These are phyloP conservation scores for Fomitopsis betulina DNA, from an alignment of 1,284 basidiomycete species.

Conservation along the genomic window DNA sequence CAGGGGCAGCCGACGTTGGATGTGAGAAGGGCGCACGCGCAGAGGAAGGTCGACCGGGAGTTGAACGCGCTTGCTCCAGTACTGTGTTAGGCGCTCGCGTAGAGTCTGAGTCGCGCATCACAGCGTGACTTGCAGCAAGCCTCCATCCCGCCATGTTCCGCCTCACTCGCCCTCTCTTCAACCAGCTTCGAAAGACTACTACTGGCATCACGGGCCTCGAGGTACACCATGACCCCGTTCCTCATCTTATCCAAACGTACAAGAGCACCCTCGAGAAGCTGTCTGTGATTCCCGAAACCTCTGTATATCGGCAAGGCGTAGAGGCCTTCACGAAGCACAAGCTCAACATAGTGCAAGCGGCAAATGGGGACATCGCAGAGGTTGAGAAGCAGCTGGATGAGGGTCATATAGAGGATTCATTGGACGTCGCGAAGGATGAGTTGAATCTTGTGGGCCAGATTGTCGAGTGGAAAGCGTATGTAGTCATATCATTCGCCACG, in stretches of 20 bases:
- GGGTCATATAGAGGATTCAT: conserved; percentile 80
- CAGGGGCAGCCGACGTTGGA: neutral
- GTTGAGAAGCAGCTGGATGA: conserved; percentile 74
- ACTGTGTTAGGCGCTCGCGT: neutral
- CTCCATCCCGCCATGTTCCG: conserved; percentile 61
- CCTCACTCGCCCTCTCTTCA: conserved; percentile 67
- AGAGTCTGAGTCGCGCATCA: neutral
- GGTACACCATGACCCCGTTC: conserved; percentile 77
- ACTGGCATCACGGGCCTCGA: conserved; percentile 78
- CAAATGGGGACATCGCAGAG: conserved; percentile 58
- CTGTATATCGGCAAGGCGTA: conserved; percentile 89
- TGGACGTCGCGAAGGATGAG: conserved; percentile 86
- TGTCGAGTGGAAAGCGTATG: conserved; percentile 94
- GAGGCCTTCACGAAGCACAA: conserved; percentile 86
- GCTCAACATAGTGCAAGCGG: conserved; percentile 68
- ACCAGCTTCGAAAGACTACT: conserved; percentile 61
- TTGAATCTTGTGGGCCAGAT: conserved; percentile 77
- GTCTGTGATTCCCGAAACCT: conserved; percentile 67
- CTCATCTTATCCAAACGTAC: conserved; percentile 75
- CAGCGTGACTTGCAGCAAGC: neutral
- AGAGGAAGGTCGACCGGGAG: neutral
- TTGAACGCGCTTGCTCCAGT: neutral
- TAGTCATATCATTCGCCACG: conserved; percentile 7
- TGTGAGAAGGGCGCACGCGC: neutral
- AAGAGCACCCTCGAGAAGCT: conserved; percentile 75